Evolutionary conservation across 2,329 filamentous ascomycete genomes (phyloP).

Genomic region (Neospermospora avenae): DNA sequence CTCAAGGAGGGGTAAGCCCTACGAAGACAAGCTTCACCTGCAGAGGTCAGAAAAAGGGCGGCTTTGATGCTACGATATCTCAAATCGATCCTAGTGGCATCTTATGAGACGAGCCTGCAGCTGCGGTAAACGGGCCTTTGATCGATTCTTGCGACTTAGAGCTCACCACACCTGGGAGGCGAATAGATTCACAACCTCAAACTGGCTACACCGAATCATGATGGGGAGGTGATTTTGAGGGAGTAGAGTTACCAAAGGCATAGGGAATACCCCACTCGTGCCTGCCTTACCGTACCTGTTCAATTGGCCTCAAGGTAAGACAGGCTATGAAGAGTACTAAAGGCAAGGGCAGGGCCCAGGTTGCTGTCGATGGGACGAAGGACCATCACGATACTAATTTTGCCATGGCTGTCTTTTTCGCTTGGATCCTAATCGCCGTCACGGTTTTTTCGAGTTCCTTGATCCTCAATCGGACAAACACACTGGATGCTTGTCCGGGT

Average conservation of each 20-base stretch:
- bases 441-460: slow-evolving; percentile 14
- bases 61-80: neutral
- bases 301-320: neutral
- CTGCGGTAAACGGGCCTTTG: neutral
- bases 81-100: neutral
- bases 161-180: neutral
- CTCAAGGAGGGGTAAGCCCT: neutral
- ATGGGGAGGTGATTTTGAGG: neutral
- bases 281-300: neutral
- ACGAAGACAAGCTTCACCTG: neutral
- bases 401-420: slow-evolving; percentile 20
- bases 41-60: neutral
- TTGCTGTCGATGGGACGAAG: neutral
- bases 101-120: neutral
- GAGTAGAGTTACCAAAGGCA: neutral
- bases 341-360: neutral
- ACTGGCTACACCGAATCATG: neutral
- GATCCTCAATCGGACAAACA: slow-evolving; percentile 15
- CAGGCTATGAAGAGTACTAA: neutral
- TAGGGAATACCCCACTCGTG: neutral
- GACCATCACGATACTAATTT: neutral
- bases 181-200: neutral
- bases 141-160: neutral
- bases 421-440: slow-evolving; percentile 15
- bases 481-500: slow-evolving; percentile 44